Evolutionary conservation across 2,329 filamentous ascomycete genomes (phyloP), one percentile per base, ranked within the genome.

Genomic region (Cladorrhinum sp.): DNA sequence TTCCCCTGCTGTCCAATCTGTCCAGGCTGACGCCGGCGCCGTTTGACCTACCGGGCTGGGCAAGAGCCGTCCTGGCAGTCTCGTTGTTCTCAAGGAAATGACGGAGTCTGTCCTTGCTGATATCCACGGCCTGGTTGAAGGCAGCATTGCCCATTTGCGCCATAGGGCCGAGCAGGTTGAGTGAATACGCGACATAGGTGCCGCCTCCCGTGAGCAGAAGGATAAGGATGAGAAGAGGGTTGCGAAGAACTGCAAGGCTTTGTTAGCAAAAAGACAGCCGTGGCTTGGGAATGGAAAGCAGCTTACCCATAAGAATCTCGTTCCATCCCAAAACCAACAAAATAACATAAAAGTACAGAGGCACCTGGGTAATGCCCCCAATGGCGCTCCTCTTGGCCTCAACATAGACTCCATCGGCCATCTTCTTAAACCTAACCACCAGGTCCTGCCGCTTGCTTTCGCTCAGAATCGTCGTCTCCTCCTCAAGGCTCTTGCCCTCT

Each of bases 381-480:
- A 99, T 96, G 48, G 95, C 95, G 73, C 94, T 93, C 61, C 95
- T 86, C 82, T 99, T 99, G 55, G 95, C 95, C 78, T 99, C 95
- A 48, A 99, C 93, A 70, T 96, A 99, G 3, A 99, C 94, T 7
- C 93, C 95, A 73, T 99, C 95, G 1, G 95, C 95, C 36, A 92
- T 95, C 83, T 98, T 98, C 83, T 97, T 98, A 83, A 99, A 99
- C 59, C 95, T 85, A 14, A 96, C 89, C 9, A 92, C 91, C 26
- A 99, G 83, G 73, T 99, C 93, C 72, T 96, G 91, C 62, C 91
- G 86, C 78, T 97, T 96, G 66, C 86, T 83, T 75, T 98, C 94
- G 70, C 88, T 89, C 52, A 99, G 82, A n/a, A 98, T 86, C 0
- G 91, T 95, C 87, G 96, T 96, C 77, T 99, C 95, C 73, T 98